These are phyloP conservation scores for Sutorius australiensis DNA, from an alignment of 768 basidiomycete genomes.

Conservation along the genomic window DNA sequence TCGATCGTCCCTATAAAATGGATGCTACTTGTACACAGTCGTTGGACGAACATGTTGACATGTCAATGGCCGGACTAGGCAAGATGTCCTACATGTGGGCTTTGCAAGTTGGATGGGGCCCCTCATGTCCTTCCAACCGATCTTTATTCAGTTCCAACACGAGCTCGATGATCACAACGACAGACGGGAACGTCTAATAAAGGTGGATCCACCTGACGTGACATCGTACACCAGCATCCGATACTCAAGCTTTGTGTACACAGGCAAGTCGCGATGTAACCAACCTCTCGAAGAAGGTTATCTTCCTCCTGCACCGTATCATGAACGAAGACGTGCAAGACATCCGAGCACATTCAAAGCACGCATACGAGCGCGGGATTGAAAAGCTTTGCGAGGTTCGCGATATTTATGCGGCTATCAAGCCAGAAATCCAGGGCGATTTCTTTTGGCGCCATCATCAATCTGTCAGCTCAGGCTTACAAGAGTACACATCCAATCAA, in stretches of 20 bases:
- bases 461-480: slow-evolving; percentile 74
- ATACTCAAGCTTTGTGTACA: slow-evolving; percentile 3
- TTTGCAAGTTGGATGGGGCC: too few species aligned
- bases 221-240: slow-evolving; percentile 4
- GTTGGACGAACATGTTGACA: neutral
- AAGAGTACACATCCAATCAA: slow-evolving; percentile 48
- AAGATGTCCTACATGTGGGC: too few species aligned
- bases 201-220: slow-evolving; percentile 44
- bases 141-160: slow-evolving; percentile 62
- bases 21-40: slow-evolving; percentile 2
- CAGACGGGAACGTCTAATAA: slow-evolving; percentile 85
- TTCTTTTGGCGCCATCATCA: slow-evolving; percentile 76
- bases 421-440: slow-evolving; percentile 59
- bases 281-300: slow-evolving; percentile 86
- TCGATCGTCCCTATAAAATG: neutral
- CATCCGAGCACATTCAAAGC: slow-evolving; percentile 29
- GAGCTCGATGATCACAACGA: slow-evolving; percentile 85
- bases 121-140: slow-evolving; percentile 10
- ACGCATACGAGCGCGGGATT: slow-evolving; percentile 49
- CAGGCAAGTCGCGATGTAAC: slow-evolving; percentile 87
- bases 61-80: neutral
- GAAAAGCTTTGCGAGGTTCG: slow-evolving; percentile 68
- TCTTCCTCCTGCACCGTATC: slow-evolving; percentile 87
- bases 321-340: slow-evolving; percentile 40
- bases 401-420: slow-evolving; percentile 56